phyloP scores from a whole-genome alignment of 805 yeast genomes.

The Wickerhamiella hasegawae region DNA sequence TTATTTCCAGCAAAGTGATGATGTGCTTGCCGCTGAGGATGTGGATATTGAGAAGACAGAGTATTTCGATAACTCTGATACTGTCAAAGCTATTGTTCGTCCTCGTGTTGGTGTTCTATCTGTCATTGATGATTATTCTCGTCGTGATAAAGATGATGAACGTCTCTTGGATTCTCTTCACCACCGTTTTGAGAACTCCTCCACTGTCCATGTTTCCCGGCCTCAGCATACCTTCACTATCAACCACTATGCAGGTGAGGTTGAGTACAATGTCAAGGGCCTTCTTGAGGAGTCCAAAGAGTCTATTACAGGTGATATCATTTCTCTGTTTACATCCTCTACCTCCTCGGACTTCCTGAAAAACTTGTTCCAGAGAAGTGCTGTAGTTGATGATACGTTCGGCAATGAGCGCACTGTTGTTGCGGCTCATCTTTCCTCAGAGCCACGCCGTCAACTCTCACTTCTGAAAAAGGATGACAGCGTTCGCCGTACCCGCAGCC shows the following conservation, averaged over 20 bases:
- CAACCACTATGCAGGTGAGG: constrained; percentile 43
- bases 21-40: constrained; percentile 25
- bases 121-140: constrained; percentile 24
- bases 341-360: constrained; percentile 24
- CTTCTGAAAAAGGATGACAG: constrained; percentile 10
- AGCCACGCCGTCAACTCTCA: constrained; percentile 26
- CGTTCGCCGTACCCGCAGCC: constrained; percentile 1
- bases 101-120: constrained; percentile 24
- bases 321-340: constrained; percentile 24
- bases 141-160: constrained; percentile 21
- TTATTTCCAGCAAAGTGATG: constrained; percentile 25
- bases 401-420: constrained; percentile 20
- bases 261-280: constrained; percentile 35
- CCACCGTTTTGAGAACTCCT: constrained; percentile 20
- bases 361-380: constrained; percentile 21
- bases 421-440: constrained; percentile 26
- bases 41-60: constrained; percentile 36
- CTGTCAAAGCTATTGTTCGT: constrained; percentile 36
- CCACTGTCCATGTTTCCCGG: constrained; percentile 15
- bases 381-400: constrained; percentile 23
- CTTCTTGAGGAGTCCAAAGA: constrained; percentile 39
- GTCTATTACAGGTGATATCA: constrained; percentile 29
- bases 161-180: constrained; percentile 20
- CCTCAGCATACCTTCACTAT: constrained; percentile 32
- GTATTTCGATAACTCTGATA: constrained; percentile 39